Evolutionary conservation across 2,329 filamentous ascomycete genomes (phyloP).

Genomic region (Fusarium secorum): DNA sequence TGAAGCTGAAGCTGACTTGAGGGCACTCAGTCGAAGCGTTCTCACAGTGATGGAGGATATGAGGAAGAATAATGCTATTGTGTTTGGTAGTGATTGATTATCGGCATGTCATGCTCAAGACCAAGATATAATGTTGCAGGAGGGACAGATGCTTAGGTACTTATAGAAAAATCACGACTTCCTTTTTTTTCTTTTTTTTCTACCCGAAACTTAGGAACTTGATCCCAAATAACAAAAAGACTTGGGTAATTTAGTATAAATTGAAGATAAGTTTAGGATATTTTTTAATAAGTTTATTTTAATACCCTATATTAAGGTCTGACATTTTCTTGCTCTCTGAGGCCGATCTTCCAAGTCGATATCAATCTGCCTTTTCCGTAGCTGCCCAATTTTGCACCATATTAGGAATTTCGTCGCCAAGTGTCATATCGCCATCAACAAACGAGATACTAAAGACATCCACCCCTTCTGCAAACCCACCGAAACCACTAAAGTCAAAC

Average conservation of each 20-base stretch:
- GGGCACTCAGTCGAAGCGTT: slow-evolving; percentile 15
- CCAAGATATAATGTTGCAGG: background rate
- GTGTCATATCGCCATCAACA: slow-evolving; percentile 13
- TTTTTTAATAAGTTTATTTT: no score
- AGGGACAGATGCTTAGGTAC: no score
- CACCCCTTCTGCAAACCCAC: slow-evolving; percentile 11
- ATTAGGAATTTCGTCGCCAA: background rate
- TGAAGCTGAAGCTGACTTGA: slow-evolving; percentile 11
- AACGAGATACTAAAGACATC: slow-evolving; percentile 16
- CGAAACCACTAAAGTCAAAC: slow-evolving; percentile 14
- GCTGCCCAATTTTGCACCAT: background rate
- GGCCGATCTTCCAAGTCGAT: background rate
- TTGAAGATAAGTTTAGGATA: no score
- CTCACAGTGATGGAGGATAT: slow-evolving; percentile 25
- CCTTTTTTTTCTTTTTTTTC: no score
- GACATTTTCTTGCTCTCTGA: no score
- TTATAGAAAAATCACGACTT: slow-evolving; percentile 51
- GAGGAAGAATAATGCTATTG: slow-evolving; percentile 14
- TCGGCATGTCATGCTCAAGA: no score
- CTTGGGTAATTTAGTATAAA: no score
- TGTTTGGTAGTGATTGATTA: slow-evolving; percentile 21
- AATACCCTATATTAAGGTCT: no score
- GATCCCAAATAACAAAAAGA: no score
- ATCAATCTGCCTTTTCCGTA: no score
- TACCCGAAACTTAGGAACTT: no score